Evolutionary conservation across 176 grass and related monocot genomes (phyloP), one percentile per base, ranked within the genome.

Genomic region (Pontederia paniculata): DNA sequence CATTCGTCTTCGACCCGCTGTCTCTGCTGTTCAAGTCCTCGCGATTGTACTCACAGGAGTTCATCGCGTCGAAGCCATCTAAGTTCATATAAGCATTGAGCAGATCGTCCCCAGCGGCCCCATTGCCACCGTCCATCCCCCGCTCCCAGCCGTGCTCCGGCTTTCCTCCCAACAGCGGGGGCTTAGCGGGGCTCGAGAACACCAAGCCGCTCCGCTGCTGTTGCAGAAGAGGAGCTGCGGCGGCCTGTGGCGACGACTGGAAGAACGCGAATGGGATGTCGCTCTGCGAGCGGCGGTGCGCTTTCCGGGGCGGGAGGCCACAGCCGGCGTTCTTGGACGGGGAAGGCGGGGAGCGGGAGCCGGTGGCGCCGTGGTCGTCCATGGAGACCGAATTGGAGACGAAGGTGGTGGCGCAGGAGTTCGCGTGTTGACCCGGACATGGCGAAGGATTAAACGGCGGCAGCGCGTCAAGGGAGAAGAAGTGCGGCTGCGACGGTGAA

Each of bases 81-180:
- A 99, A 70, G 75, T 89, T 83, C 86, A 99, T 72, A 58, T 88
- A 99, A 31, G 87, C 80, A 52, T 82, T 83, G 78, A 99, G 70
- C 54, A 99, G 74, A 47, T 99, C 87, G 23, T 93, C 83, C 9
- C 74, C 75, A n/a, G 42, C 9, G 44, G 21, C 60, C 48, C 64
- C 77, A n/a, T 74, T 65, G 16, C 50, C 15, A 12, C 50, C 11
- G 44, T 44, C 23, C 28, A 54, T 18, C 1, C n/a, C 48, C 2
- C 17, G 0, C 17, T 44, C 49, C 31, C 50, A 52, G 13, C 10
- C 12, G 44, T 5, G 8, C 42, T 44, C 58, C 41, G 37, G 17
- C 58, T 59, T 63, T 67, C 6, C 17, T 44, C 66, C 17, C 55
- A 7, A 10, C 11, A 0, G 5, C 22, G 11, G 42, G 48, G 20